Evolutionary conservation across 2,329 filamentous ascomycete species (phyloP), one percentile per base, ranked within the genome.

Genomic region (Phialocephala sp.): DNA sequence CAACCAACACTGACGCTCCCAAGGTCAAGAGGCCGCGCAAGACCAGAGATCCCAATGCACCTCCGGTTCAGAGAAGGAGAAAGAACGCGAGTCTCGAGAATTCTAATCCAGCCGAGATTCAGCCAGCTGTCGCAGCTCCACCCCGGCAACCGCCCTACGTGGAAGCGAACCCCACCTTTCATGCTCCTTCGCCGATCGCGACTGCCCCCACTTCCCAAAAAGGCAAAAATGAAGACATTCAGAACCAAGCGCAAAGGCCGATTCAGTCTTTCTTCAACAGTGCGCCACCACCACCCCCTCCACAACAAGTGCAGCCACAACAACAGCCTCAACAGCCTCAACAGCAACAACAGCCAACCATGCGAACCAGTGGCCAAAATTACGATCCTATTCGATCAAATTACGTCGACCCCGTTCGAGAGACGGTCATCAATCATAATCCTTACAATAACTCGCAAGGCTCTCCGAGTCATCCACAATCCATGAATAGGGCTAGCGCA

Each of bases 351-450:
- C 64, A 63, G 43, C 71, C 66, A 66, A n/a, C 81, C 14, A 79
- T 81, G 59, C 81, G 90, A 59, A 89, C 89, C 15, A 91, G 91
- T 73, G 90, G 93, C 52, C 91, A 93, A 74, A 92, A 91, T 73
- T 97, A 95, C 79, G 94, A 97, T 77, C 94, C 94, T 0, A 93
- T 97, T 69, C 87, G 94, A 56, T 86, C 90, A n/a, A 88, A 85
- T 69, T 89, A 88, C 71, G n/a, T n/a, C n/a, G 87, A 89, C 71
- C 87, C 87, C 1, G 82, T 89, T 58, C 81, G 87, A 50, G 87
- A 87, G 73, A 91, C 86, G 2, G 87, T 89, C 72, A 76, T 72
- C 73, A 79, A 60, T 70, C 77, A 68, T 72, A 78, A 52, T 73
- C 76, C 74, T 66, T 81, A 80, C 69, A 82, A 76, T 68, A 80